phyloP scores from a whole-genome alignment of 768 basidiomycete genomes.

The Amanita brunnescens region DNA sequence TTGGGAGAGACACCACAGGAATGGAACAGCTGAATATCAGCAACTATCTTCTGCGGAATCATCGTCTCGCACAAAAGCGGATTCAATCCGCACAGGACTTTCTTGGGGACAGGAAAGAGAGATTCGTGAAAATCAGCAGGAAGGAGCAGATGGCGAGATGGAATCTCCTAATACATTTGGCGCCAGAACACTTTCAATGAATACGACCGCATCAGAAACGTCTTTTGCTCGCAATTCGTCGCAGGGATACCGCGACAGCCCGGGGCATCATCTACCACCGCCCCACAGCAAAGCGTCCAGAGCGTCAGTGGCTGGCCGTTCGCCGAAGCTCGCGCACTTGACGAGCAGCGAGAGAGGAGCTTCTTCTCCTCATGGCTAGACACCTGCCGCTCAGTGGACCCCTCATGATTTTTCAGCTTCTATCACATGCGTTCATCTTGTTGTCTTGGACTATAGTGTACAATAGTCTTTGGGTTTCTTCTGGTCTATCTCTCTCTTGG shows the following conservation, averaged over 20 bases:
- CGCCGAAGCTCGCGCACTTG: neutral
- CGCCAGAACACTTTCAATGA: constrained; percentile 37
- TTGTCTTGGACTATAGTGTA: constrained; percentile 6
- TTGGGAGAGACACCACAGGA: constrained; percentile 1
- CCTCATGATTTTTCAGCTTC: neutral
- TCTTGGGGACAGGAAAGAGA: constrained; percentile 32
- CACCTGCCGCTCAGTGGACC: constrained; percentile 14
- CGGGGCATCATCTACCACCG: constrained; percentile 13
- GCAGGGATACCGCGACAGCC: constrained; percentile 23
- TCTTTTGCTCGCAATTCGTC: constrained; percentile 21
- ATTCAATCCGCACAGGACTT: constrained; percentile 25
- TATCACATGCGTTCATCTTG: neutral
- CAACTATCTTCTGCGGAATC: constrained; percentile 16
- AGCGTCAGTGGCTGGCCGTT: constrained; percentile 1
- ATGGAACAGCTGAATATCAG: neutral
- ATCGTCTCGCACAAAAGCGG: constrained; percentile 23
- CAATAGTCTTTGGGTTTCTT: constrained; percentile 1
- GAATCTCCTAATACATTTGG: constrained; percentile 45
- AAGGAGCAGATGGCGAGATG: constrained; percentile 26
- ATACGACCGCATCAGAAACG: constrained; percentile 17
- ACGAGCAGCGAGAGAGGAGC: constrained; percentile 5
- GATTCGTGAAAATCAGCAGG: constrained; percentile 25
- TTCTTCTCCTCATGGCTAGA: constrained; percentile 8
- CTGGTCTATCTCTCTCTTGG: constrained; percentile 4
- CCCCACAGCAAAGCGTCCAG: constrained; percentile 14